Evolutionary conservation across 2,329 filamentous ascomycete species (phyloP), one percentile per base, ranked within the genome.

Genomic region (Verticillium zaregamsianum): DNA sequence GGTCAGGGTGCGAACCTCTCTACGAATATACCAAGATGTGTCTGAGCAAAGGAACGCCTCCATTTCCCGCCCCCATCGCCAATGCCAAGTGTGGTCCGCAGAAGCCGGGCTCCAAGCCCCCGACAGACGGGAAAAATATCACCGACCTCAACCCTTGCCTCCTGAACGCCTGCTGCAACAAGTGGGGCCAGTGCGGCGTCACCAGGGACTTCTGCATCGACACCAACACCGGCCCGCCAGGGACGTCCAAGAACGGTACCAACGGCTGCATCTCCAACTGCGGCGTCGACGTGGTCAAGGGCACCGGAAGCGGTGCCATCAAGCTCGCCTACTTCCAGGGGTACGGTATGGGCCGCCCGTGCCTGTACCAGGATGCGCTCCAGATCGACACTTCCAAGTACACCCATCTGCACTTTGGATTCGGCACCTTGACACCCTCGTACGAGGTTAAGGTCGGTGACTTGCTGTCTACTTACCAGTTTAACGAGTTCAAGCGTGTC

Each of bases 171-270:
- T 73, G 69, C 61, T 71, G 71, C 63, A 66, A 77, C 61, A 69
- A 72, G 49, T 79, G 77, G 70, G 81, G 80, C 0, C 72, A 78
- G 57, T 83, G 81, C 32, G 80, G 80, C 6, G 73, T 73, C 1
- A 79, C 77, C 0, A 64, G 66, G 1, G 79, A 79, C 17, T 82
- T 81, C 65, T 84, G 80, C 45, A 33, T 55, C 6, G 33, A 59
- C 28, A 58, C 57, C 11, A 54, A 57, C 3, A 55, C 65, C n/a
- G 71, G 67, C 14, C 60, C 63, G 11, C 68, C 67, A 0, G 67
- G 68, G 12, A 67, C 68, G 5, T 56, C 62, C 2, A 55, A 59
- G 28, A 66, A 66, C 15, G 68, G 64, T 15, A 67, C 62, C 5
- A 68, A 69, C 39, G 71, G 69, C 69, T 58, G 73, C 14, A 68